Percentiles rank a stretch among this genome's conserved stretches.
phyloP scores from a whole-genome alignment of 2,329 filamentous ascomycete genomes.

The Neofusicoccum kwambonambiense region DNA sequence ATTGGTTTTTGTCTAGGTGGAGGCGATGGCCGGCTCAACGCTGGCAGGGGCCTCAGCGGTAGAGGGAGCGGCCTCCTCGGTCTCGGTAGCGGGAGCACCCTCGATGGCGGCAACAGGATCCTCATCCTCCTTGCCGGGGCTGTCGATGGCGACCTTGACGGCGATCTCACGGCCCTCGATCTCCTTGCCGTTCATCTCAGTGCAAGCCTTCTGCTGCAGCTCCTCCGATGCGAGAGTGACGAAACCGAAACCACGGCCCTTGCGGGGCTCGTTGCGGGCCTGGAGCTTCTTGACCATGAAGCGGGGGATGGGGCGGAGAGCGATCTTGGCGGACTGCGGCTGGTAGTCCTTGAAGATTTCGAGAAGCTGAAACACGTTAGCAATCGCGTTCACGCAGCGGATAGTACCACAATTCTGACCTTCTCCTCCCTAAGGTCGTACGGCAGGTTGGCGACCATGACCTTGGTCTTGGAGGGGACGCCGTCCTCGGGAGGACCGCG shows the following conservation, averaged over 20 bases:
- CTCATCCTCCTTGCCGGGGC: constrained; percentile 96
- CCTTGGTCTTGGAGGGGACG: constrained; percentile 98
- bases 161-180: constrained; percentile 98
- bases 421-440: constrained; percentile 98
- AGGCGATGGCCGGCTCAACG: constrained; percentile 18
- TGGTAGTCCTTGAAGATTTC: constrained; percentile 93
- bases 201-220: constrained; percentile 92
- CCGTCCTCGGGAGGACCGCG: constrained; percentile 96
- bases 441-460: constrained; percentile 99
- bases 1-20: neutral
- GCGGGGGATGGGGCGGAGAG: constrained; percentile 93
- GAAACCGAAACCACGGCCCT: constrained; percentile 98
- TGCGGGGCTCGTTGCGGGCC: constrained; percentile 94
- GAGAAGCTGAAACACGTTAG: constrained; percentile 69
- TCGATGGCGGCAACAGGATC: constrained; percentile 53
- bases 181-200: constrained; percentile 99
- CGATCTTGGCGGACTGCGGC: constrained; percentile 95
- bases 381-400: neutral
- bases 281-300: constrained; percentile 99
- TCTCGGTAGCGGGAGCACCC: constrained; percentile 36
- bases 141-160: constrained; percentile 99
- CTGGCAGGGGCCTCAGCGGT: constrained; percentile 20
- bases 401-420: constrained; percentile 54
- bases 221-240: constrained; percentile 95
- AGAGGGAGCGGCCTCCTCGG: constrained; percentile 24